Conservation (phyloP, 2,329 filamentous ascomycete species). For the Macrophomina pseudophaseolina region DNA sequence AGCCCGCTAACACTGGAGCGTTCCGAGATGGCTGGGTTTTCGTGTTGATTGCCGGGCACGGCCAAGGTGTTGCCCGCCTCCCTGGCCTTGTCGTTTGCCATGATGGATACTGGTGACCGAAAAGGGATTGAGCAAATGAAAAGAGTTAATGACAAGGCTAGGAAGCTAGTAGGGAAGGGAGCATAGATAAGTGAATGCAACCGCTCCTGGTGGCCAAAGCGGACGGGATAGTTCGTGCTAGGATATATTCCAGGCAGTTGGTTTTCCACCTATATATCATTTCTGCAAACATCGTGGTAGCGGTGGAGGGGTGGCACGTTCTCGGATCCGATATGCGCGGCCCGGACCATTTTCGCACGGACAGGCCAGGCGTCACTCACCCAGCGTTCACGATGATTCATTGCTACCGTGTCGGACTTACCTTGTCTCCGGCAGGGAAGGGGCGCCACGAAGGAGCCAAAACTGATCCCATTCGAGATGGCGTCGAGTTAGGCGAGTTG, state of each 20-base stretch:
- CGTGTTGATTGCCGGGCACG: conserved; percentile 3
- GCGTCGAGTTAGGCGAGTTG: neutral
- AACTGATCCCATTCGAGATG: neutral
- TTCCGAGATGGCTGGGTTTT: conserved; percentile 1
- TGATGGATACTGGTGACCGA: neutral
- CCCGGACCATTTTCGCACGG: neutral
- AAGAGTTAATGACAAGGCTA: neutral
- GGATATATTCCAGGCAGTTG: neutral
- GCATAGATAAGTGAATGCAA: neutral
- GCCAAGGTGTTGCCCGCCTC: conserved; percentile 11
- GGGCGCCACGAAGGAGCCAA: neutral
- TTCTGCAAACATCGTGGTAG: neutral
- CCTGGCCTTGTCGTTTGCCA: conserved; percentile 13
- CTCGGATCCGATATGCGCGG: neutral
- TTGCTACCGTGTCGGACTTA: neutral
- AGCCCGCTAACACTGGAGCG: conserved; percentile 11
- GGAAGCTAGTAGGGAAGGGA: neutral
- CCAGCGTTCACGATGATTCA: neutral
- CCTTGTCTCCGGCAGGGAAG: neutral
- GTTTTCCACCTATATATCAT: neutral
- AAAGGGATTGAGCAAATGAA: neutral
- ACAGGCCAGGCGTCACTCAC: neutral
- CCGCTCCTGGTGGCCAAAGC: neutral
- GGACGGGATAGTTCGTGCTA: neutral
- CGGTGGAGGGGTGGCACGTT: too few relatives aligned